Evolutionary conservation across 2,329 filamentous ascomycete genomes (phyloP), one percentile per base, ranked within the genome.

Genomic region (Pestalotiopsis sp.): DNA sequence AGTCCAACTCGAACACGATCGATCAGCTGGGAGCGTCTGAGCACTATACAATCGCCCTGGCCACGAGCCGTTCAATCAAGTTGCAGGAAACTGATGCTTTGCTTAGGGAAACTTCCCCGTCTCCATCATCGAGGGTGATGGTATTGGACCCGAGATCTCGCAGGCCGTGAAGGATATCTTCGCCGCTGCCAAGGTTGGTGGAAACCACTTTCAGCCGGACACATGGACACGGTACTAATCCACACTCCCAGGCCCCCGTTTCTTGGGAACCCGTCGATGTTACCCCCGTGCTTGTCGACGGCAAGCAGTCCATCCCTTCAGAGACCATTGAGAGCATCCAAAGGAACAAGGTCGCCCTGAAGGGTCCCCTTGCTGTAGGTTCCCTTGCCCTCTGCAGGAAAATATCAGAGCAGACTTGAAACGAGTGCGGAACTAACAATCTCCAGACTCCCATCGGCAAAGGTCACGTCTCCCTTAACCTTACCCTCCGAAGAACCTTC

Each of bases 111-210:
- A 96, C 84, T 99, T 92, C 89, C 93, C 93, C 69, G 96, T 99
- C 79, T 95, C 93, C 77, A 87, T 99, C 84, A 99, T 99, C 75
- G 97, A 99, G 88, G 96, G 97, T 84, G 97, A 99, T 80, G 96
- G 96, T 81, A 99, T 99, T 81, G 96, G 96, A 71, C 96, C 96
- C 73, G 95, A 99, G 86, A 99, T 99, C 80, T 91, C 96, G 74
- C 91, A 97, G 84, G 97, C 96, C 64, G 95, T 99, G 80, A 99
- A 98, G 90, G 93, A 98, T 83, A 99, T 99, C 84, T 99, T 98
- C 86, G 88, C 91, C 78, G 96, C 96, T 77, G 96, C 96, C 77
- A 93, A 97, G 83, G 95, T 97, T 85, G 72, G 85, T 82, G 70
- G 38, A 70, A 68, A 60, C 56, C 23, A 25, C 31, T 27, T 5